Evolutionary conservation across 768 basidiomycete species (phyloP).

Genomic region (Russula abietina): DNA sequence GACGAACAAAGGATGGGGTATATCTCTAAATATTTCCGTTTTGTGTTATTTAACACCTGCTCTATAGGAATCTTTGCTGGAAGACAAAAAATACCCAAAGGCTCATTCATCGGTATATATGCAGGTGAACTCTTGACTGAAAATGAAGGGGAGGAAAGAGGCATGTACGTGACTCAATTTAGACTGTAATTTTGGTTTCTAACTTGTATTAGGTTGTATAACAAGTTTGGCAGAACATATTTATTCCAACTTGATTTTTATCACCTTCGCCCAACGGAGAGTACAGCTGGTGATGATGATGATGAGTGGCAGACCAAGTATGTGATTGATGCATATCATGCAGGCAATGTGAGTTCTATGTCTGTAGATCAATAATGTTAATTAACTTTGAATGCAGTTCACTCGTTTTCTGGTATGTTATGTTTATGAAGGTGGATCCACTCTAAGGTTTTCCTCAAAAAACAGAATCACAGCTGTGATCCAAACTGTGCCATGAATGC

Average conservation of each 20-base stretch:
- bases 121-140: slow-evolving; percentile 77
- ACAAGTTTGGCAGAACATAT: slow-evolving; percentile 68
- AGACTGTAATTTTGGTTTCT: neutral
- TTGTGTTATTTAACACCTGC: slow-evolving; percentile 8
- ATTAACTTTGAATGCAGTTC: slow-evolving; percentile 46
- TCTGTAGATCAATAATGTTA: neutral
- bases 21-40: slow-evolving; percentile 21
- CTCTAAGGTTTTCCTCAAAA: neutral
- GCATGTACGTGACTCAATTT: slow-evolving; percentile 42
- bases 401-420: slow-evolving; percentile 80
- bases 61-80: slow-evolving; percentile 64
- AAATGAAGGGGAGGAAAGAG: slow-evolving; percentile 58
- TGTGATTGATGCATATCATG: slow-evolving; percentile 82
- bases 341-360: slow-evolving; percentile 60
- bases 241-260: slow-evolving; percentile 80
- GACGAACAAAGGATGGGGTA: slow-evolving; percentile 79
- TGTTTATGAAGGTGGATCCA: neutral
- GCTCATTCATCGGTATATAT: slow-evolving; percentile 79
- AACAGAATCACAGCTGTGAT: slow-evolving; percentile 86
- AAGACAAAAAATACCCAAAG: slow-evolving; percentile 53
- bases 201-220: slow-evolving; percentile 51
- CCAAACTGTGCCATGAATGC: slow-evolving; percentile 73
- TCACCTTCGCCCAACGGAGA: slow-evolving; percentile 40
- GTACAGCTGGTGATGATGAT: slow-evolving; percentile 17
- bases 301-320: slow-evolving; percentile 40